These are phyloP conservation scores for Peribolospora baueri DNA, from an alignment of 768 basidiomycete genomes.

Conservation along the genomic window DNA sequence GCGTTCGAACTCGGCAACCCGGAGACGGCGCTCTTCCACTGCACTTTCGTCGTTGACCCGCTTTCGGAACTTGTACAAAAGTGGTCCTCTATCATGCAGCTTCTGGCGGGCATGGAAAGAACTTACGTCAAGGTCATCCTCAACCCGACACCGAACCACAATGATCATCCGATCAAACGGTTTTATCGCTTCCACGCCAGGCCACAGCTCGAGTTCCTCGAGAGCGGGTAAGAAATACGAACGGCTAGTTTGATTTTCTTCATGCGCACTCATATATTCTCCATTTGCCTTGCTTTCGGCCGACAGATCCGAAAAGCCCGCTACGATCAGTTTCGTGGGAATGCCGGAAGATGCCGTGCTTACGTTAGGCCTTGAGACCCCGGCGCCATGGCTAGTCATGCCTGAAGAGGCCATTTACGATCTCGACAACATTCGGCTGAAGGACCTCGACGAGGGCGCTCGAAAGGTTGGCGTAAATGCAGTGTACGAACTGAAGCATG, in stretches of 20 bases:
- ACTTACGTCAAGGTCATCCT: conserved; percentile 46
- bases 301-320: conserved; percentile 32
- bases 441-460: conserved; percentile 35
- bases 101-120: conserved; percentile 21
- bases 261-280: neutral
- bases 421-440: conserved; percentile 80
- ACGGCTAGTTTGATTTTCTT: neutral
- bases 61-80: conserved; percentile 61
- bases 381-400: conserved; percentile 74
- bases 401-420: conserved; percentile 73
- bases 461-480: conserved; percentile 36
- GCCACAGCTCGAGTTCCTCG: conserved; percentile 36
- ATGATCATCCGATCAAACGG: conserved; percentile 69
- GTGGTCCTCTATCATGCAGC: conserved; percentile 57
- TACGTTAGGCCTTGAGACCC: conserved; percentile 79
- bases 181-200: conserved; percentile 66
- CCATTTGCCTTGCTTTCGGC: neutral
- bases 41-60: conserved; percentile 59
- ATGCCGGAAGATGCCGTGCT: conserved; percentile 72
- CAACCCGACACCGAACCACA: conserved; percentile 35
- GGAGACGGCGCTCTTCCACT: conserved; percentile 37
- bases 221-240: conserved; percentile 34
- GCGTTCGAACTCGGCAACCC: conserved; percentile 46
- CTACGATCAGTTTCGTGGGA: conserved; percentile 38
- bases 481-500: conserved; percentile 64